Base-by-base conservation (phyloP, 345 rosid genomes). In the Isatis tinctoria region DNA sequence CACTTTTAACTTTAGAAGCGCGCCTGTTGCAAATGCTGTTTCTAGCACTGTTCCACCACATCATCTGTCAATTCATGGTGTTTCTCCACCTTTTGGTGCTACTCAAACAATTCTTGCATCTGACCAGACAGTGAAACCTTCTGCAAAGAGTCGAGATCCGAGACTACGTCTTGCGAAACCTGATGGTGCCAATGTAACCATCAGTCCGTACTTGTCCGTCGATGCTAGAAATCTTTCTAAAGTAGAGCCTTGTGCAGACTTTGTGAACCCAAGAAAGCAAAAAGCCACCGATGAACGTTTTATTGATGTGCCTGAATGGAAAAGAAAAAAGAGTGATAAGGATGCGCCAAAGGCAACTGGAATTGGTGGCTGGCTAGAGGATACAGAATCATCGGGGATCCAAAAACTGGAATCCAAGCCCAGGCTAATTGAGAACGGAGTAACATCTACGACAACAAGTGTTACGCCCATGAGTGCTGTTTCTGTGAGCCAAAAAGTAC, bases 91-190 rank as follows among this genome's bases (percentile, higher is more conserved):
- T 20, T 58, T 32, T 48, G 28, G n/a, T 70, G 48, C 80, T 57
- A 77, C 57, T 71, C 76, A 71, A 71, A n/a, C 70, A 26, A 68
- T 63, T 75, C 73, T 84, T 65, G 75, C 49, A 22, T 35, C 85
- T 80, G 80, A 75, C 51, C 77, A 79, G 67, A 67, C 77, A 3
- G 69, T 60, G 18, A 95, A 85, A 81, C 54, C 87, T 64, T 77
- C 92, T 39, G 82, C 82, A 71, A 92, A 82, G 84, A 87, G 90
- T 83, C 84, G 98, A 79, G 99, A 95, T 73, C 99, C 99, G 32
- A 89, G 99, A 78, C 91, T 92, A 81, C 83, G 94, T 70, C 83
- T 80, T 82, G 81, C 59, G 36, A 88, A 75, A 45, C 66, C 89
- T 56, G 87, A 90, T 78, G 59, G 59, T 18, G 78, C 66, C 67